Percentiles rank a stretch among this genome's conserved stretches.
These are phyloP conservation scores for Helicosporidium sp. DNA, from an alignment of 139 green algal genomes.

Conservation along the genomic window DNA sequence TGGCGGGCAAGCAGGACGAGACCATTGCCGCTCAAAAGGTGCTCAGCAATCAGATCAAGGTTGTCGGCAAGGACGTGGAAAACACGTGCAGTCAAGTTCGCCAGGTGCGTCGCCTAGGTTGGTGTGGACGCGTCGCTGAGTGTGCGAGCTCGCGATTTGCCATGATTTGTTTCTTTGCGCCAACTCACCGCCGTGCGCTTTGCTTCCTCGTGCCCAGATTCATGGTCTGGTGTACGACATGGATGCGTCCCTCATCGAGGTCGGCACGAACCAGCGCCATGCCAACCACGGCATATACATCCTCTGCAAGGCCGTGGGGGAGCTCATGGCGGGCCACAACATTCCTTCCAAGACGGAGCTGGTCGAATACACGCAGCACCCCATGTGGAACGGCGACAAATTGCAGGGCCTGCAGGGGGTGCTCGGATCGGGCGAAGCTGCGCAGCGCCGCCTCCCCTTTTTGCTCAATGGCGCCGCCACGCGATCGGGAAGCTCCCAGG, in stretches of 20 bases:
- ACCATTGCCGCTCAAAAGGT: conserved; percentile 1
- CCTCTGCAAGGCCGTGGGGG: conserved; percentile 22
- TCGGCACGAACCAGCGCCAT: conserved; percentile 17
- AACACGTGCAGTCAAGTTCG: conserved; percentile 1
- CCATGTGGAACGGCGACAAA: conserved; percentile 4
- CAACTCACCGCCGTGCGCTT: too few relatives aligned
- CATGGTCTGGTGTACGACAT: conserved; percentile 14
- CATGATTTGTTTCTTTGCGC: too few relatives aligned
- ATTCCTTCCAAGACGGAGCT: conserved; percentile 13
- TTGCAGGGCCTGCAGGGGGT: conserved; percentile 5
- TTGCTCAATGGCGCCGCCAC: too few relatives aligned
- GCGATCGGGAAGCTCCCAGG: too few relatives aligned
- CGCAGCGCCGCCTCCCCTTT: too few relatives aligned
- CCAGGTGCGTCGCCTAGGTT: conserved; percentile 1
- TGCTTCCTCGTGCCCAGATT: too few relatives aligned
- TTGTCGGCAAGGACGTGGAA: conserved; percentile 9
- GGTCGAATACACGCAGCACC: conserved; percentile 16
- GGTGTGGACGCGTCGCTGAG: too few relatives aligned
- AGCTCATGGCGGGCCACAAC: conserved; percentile 11
- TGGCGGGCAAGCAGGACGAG: conserved; percentile 12
- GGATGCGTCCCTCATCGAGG: conserved; percentile 11
- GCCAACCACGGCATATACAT: conserved; percentile 29
- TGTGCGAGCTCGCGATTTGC: too few relatives aligned
- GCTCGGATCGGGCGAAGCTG: too few relatives aligned
- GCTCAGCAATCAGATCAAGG: conserved; percentile 5